These are phyloP conservation scores for Nephelium lappaceum DNA, from an alignment of 345 rosid genomes.

Conservation along the genomic window DNA sequence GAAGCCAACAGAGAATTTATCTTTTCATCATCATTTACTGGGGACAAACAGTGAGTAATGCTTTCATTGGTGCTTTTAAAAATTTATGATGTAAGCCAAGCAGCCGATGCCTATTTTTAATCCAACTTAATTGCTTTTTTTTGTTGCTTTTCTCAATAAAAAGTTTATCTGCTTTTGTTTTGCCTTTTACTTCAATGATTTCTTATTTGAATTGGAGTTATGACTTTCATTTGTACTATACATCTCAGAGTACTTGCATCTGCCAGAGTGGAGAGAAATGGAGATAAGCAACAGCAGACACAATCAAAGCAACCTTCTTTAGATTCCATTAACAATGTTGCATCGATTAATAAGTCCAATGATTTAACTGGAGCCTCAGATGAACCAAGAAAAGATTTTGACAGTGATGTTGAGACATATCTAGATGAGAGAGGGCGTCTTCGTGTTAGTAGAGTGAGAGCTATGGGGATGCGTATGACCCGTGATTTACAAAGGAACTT, in stretches of 20 bases:
- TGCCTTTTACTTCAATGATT: not conserved
- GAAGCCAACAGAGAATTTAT: constrained; percentile 96
- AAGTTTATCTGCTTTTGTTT: constrained; percentile 2
- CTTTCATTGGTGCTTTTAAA: not conserved
- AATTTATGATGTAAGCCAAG: not conserved
- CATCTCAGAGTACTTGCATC: constrained; percentile 62
- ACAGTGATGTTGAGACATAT: constrained; percentile 76
- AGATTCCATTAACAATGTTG: constrained; percentile 31
- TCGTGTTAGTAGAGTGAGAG: constrained; percentile 74
- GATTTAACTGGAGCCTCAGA: constrained; percentile 35
- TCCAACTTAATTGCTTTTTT: not conserved
- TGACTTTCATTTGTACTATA: constrained; percentile 12
- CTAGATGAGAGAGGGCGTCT: constrained; percentile 77
- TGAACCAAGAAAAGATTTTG: constrained; percentile 42
- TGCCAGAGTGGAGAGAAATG: constrained; percentile 49
- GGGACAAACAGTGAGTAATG: constrained; percentile 83
- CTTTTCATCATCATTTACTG: constrained; percentile 84
- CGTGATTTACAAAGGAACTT: constrained; percentile 95
- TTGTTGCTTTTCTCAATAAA: not conserved
- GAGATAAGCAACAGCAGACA: constrained; percentile 39
- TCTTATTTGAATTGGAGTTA: not conserved
- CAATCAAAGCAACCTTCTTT: constrained; percentile 32
- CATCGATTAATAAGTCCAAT: constrained; percentile 43
- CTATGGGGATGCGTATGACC: constrained; percentile 96
- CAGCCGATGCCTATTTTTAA: not conserved